These are phyloP conservation scores for Fraxinus paxiana DNA, from an alignment of 305 asterid species.

Conservation along the genomic window DNA sequence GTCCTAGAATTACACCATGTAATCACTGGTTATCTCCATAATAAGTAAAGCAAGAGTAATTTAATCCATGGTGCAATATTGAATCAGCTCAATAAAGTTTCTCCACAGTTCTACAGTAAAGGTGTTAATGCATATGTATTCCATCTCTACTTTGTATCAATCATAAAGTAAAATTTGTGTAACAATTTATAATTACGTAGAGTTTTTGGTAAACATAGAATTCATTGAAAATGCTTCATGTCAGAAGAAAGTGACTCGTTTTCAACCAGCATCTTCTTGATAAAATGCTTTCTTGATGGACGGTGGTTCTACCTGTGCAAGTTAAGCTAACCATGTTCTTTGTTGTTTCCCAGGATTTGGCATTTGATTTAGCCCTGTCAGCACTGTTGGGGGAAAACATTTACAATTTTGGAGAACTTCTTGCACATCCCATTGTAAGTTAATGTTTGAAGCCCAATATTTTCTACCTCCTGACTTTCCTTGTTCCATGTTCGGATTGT, in stretches of 20 bases:
- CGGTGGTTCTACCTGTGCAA: slow-evolving; percentile 2
- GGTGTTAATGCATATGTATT: background rate
- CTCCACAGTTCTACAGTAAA: background rate
- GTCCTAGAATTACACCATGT: background rate
- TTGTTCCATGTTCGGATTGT: background rate
- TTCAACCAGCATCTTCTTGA: background rate
- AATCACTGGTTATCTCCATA: background rate
- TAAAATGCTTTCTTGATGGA: slow-evolving; percentile 1
- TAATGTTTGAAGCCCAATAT: background rate
- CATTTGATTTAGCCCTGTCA: slow-evolving; percentile 87
- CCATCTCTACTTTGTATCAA: background rate
- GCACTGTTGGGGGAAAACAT: slow-evolving; percentile 93
- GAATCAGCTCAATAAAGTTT: background rate
- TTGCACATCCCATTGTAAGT: slow-evolving; percentile 96
- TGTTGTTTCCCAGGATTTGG: slow-evolving; percentile 62
- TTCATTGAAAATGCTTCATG: background rate
- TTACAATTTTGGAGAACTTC: slow-evolving; percentile 95
- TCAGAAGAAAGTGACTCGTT: background rate
- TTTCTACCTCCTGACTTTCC: background rate
- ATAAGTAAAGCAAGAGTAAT: background rate
- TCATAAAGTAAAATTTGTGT: background rate
- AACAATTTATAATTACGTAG: background rate
- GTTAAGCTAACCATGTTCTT: slow-evolving; percentile 12
- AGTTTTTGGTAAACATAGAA: background rate
- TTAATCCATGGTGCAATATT: background rate